phyloP scores from a whole-genome alignment of 2,329 filamentous ascomycete genomes.

The Colletotrichum tropicale region DNA sequence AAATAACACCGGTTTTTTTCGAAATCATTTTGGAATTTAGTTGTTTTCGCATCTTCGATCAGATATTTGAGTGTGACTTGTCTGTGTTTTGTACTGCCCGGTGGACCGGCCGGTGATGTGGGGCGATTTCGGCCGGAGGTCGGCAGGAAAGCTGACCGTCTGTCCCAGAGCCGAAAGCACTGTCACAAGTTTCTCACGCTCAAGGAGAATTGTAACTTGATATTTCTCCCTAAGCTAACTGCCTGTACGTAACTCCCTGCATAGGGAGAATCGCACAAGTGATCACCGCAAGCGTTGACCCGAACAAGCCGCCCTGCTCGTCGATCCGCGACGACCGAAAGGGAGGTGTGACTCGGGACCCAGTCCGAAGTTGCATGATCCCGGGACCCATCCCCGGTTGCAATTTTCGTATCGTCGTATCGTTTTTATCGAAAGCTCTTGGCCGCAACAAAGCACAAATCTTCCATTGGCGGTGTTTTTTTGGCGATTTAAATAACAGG shows the following conservation, averaged over 20 bases:
- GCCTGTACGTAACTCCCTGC: background rate
- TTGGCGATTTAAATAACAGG: background rate
- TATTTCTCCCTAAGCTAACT: background rate
- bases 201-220: background rate
- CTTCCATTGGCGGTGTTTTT: background rate
- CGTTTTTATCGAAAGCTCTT: background rate
- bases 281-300: background rate
- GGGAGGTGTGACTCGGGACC: background rate
- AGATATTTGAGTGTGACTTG: background rate
- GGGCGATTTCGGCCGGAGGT: background rate
- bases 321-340: background rate
- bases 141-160: background rate
- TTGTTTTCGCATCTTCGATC: background rate
- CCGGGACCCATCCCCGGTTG: background rate
- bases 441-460: background rate
- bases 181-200: background rate
- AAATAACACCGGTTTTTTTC: background rate
- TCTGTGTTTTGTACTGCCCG: background rate
- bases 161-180: background rate
- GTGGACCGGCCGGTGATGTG: background rate
- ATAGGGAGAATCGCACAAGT: accelerated
- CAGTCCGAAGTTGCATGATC: background rate
- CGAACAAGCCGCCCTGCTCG: background rate
- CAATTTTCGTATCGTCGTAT: background rate
- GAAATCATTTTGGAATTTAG: no score